These are phyloP conservation scores for Debaryomyces fabryi DNA, from an alignment of 1,139 yeast species.

Conservation along the genomic window DNA sequence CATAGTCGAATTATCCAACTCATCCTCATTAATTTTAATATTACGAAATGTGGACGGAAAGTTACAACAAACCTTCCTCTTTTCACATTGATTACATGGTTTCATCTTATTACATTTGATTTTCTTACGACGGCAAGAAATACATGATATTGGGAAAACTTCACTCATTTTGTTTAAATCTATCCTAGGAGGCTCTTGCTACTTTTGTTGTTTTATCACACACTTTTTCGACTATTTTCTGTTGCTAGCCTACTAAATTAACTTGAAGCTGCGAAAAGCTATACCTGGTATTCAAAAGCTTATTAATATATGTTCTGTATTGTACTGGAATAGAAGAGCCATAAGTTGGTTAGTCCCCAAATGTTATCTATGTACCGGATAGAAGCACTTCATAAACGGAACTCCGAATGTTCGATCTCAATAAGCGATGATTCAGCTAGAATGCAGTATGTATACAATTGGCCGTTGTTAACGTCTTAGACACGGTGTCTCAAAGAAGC, in stretches of 20 bases:
- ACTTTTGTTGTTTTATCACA: neutral
- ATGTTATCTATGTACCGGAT: neutral
- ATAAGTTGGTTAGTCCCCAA: neutral
- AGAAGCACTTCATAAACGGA: neutral
- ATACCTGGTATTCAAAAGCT: too few relatives aligned
- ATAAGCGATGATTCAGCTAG: neutral
- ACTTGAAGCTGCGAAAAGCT: too few relatives aligned
- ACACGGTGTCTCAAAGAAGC: too few relatives aligned
- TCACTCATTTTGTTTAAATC: conserved; percentile 25
- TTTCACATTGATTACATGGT: conserved; percentile 44
- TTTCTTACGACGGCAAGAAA: conserved; percentile 46
- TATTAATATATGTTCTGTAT: too few relatives aligned
- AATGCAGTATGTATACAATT: neutral
- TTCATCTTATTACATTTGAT: conserved; percentile 43
- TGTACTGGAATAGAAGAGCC: neutral
- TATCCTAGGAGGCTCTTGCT: neutral
- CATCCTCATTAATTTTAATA: conserved; percentile 34
- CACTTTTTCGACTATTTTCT: too few relatives aligned
- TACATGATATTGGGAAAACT: conserved; percentile 42
- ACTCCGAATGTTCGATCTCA: neutral
- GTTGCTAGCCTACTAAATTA: too few relatives aligned
- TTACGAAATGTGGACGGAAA: conserved; percentile 46
- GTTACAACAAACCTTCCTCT: conserved; percentile 35
- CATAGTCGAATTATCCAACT: conserved; percentile 9
- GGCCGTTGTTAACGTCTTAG: neutral